Percentiles rank a stretch among this genome's conserved stretches.
Evolutionary conservation across 1,284 basidiomycete species (phyloP).

Genomic region (Sutorius eximius): DNA sequence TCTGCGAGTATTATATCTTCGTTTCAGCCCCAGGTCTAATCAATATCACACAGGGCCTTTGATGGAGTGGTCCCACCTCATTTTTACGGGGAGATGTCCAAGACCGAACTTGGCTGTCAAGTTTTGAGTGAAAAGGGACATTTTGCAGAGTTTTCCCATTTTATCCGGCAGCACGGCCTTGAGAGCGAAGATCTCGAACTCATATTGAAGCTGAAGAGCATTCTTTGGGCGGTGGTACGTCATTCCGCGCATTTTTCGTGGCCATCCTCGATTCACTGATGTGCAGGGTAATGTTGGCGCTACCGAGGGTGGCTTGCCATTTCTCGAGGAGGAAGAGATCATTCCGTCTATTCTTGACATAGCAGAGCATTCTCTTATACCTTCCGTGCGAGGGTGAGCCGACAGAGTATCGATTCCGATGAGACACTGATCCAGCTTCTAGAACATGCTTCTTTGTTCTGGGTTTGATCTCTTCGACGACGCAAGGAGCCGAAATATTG

Average conservation of each 20-base stretch:
- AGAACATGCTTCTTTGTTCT: constrained; percentile 97
- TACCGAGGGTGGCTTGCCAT: constrained; percentile 85
- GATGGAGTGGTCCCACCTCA: constrained; percentile 91
- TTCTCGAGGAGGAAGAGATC: constrained; percentile 93
- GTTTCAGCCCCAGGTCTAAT: constrained; percentile 1
- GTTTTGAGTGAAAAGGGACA: constrained; percentile 89
- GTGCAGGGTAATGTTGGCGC: constrained; percentile 90
- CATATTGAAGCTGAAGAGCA: constrained; percentile 89
- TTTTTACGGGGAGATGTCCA: constrained; percentile 97
- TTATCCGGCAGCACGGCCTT: constrained; percentile 84
- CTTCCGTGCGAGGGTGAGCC: constrained; percentile 90
- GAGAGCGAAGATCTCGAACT: constrained; percentile 84
- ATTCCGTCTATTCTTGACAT: constrained; percentile 89
- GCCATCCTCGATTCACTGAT: constrained; percentile 1
- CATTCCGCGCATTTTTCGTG: not conserved
- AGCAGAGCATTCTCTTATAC: constrained; percentile 83
- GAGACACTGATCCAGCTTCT: constrained; percentile 10
- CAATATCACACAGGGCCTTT: constrained; percentile 52
- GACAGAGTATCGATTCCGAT: not conserved
- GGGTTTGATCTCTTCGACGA: constrained; percentile 77
- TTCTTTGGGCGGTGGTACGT: constrained; percentile 93
- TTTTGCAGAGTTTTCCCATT: constrained; percentile 87
- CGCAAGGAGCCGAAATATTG: constrained; percentile 77
- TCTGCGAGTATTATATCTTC: constrained; percentile 42
- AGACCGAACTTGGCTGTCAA: constrained; percentile 92